Base-by-base conservation (phyloP, 345 rosid genomes). In the Zanthoxylum bungeanum region DNA sequence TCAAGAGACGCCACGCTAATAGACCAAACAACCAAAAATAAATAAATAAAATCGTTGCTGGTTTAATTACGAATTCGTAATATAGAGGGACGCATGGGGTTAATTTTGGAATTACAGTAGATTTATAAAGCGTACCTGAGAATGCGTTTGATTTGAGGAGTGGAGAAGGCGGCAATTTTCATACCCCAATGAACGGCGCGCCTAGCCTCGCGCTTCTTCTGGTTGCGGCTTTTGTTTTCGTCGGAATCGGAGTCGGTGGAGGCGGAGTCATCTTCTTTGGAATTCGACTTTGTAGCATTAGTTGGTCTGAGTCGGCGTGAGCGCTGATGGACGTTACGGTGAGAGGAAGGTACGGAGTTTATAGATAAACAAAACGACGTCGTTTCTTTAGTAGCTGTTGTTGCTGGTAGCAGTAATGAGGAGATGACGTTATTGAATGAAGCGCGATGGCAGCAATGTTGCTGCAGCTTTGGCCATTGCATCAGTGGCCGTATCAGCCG, bases 121-220 rank as follows among this genome's bases (percentile, higher is more conserved):
- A 53, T 37, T 16, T 57, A n/a, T 3, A n/a, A 34, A 49, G 5
- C 9, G 6, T 44, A 88, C 97, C 82, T 85, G 74, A 92, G 61
- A 51, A 92, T 84, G 75, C 80, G 83, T 70, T 88, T 92, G 68
- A 94, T 80, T 77, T 92, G 94, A 33, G 89, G 78, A 27, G 72
- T 64, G 21, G 97, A 82, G 82, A 94, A 89, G 64, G 96, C 80
- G 65, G 97, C 84, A 2, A 92, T 84, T 56, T 94, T 87, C 92
- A 89, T 78, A 51, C 91, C 97, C 98, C 93, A 94, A 19, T 68
- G 80, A 22, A 92, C 87, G 49, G 97, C 90, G 64, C 86, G 97
- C n/a, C 84, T 88, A 73, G 98, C 97, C 61, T 92, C 95, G 75
- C 97, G 92, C 79, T 92, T 94, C 86, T 80, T 86, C 85, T 90